phyloP scores from a whole-genome alignment of 2,329 filamentous ascomycete species.

The Cercospora sesami region DNA sequence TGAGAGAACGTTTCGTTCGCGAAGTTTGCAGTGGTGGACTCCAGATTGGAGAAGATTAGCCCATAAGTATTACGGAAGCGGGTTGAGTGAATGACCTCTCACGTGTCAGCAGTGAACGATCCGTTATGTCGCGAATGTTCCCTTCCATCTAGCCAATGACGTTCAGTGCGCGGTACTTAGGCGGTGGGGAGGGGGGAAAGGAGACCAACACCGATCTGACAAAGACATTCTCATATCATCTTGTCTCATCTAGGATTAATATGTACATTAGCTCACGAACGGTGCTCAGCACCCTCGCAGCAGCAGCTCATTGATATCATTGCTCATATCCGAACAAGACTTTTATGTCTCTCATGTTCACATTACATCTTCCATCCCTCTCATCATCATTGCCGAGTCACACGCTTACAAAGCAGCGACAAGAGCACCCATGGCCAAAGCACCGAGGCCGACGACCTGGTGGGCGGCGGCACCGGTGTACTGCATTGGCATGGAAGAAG shows the following conservation, averaged over 20 bases:
- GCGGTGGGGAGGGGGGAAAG: too few relatives aligned
- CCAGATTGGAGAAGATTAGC: too few relatives aligned
- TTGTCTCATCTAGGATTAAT: conserved; percentile 2
- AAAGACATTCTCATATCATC: background rate
- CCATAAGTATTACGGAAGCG: too few relatives aligned
- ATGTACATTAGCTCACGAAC: conserved; percentile 2
- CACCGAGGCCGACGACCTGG: conserved; percentile 17
- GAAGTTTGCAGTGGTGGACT: too few relatives aligned
- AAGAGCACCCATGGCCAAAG: conserved; percentile 14
- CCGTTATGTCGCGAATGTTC: too few relatives aligned
- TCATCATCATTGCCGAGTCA: background rate
- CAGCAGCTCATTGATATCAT: background rate
- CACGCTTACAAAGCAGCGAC: conserved; percentile 17
- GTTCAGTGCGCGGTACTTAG: too few relatives aligned
- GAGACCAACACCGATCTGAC: too few relatives aligned
- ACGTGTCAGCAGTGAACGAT: too few relatives aligned
- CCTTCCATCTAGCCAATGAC: too few relatives aligned
- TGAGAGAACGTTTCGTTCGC: too few relatives aligned
- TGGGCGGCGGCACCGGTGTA: conserved; percentile 19
- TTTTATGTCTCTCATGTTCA: background rate
- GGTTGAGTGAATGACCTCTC: too few relatives aligned
- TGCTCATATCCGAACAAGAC: background rate
- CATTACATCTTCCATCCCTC: background rate
- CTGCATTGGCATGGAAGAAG: conserved; percentile 13
- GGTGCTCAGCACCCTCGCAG: background rate